Base-by-base conservation (phyloP, 2,329 filamentous ascomycete species). In the Metarhizium robertsii region DNA sequence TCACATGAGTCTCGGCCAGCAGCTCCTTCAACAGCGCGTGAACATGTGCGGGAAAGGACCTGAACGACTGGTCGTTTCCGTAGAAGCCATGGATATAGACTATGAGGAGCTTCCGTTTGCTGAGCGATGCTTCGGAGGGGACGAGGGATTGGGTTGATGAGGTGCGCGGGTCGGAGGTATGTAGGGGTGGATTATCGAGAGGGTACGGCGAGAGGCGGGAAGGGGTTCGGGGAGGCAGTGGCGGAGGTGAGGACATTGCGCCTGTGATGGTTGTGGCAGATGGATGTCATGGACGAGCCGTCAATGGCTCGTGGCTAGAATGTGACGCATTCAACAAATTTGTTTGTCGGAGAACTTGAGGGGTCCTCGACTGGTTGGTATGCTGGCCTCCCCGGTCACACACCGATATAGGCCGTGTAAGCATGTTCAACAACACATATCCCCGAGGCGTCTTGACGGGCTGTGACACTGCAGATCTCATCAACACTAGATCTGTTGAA, bases 21-120 rank as follows among this genome's bases (percentile, higher is more conserved):
- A 85, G 76, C 8, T 81, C 75, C 13, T 83, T 83, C 43, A 95
- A 75, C 40, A 88, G 78, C 61, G 84, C 81, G 68, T 96, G 92
- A 4, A 96, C 81, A 72, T 96, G 90, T 7, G 88, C 88, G 0
- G 92, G 92, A 63, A 96, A 95, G 48, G 87, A 89, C 59, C 85
- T 82, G 67, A 96, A 96, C 56, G 88, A 95, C 36, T 87, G 87
- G 68, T 94, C 88, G 57, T 89, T 87, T 53, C 92, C 91, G 78
- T 94, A 87, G 72, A 95, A 96, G 58, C 92, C 91, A 73, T 96
- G 92, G 55, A 96, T 84, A 67, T 91, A 96, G 53, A 96, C 75
- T 25, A 95, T 67, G 1, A 96, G 78, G 29, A 96, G 75, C 30
- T 76, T 81, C 58, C 82, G 77, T 48, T 76, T 74, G 58, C 62